Conservation (phyloP, 2,329 filamentous ascomycete species). For the Phialophora tarda region DNA sequence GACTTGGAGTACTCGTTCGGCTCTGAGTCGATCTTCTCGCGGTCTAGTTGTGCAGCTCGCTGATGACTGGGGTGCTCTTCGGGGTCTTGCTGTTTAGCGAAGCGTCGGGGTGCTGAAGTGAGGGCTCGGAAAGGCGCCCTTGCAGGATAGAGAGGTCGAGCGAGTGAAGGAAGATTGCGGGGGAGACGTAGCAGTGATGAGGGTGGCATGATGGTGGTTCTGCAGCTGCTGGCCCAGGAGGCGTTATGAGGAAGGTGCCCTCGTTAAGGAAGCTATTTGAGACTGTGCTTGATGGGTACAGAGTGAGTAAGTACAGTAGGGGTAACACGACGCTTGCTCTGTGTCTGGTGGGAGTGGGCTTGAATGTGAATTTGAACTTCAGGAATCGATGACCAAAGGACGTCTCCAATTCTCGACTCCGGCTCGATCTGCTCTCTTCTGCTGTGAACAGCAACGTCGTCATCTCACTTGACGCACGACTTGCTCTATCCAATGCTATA, state of each 20-base stretch:
- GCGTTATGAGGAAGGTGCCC: neutral
- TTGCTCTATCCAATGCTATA: neutral
- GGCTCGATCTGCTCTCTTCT: neutral
- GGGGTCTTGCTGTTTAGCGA: constrained; percentile 25
- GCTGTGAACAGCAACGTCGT: neutral
- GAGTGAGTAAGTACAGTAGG: too few relatives aligned
- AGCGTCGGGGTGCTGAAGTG: constrained; percentile 17
- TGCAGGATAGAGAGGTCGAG: constrained; percentile 2
- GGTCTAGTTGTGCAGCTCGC: constrained; percentile 49
- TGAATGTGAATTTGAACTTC: neutral
- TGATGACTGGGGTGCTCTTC: constrained; percentile 27
- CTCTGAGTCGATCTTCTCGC: constrained; percentile 68
- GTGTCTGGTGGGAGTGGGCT: neutral
- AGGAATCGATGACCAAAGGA: neutral
- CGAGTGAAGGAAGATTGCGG: neutral
- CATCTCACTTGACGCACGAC: constrained; percentile 1
- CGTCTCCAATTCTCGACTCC: neutral
- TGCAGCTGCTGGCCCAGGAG: neutral
- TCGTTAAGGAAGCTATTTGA: neutral
- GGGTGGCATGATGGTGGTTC: constrained; percentile 2
- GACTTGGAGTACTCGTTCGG: constrained; percentile 71
- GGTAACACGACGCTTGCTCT: neutral
- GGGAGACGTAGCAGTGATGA: constrained; percentile 9
- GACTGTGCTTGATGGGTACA: neutral
- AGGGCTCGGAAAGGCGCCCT: constrained; percentile 24